Evolutionary conservation across 345 rosid genomes (phyloP).

Genomic region (Camelina laxa): DNA sequence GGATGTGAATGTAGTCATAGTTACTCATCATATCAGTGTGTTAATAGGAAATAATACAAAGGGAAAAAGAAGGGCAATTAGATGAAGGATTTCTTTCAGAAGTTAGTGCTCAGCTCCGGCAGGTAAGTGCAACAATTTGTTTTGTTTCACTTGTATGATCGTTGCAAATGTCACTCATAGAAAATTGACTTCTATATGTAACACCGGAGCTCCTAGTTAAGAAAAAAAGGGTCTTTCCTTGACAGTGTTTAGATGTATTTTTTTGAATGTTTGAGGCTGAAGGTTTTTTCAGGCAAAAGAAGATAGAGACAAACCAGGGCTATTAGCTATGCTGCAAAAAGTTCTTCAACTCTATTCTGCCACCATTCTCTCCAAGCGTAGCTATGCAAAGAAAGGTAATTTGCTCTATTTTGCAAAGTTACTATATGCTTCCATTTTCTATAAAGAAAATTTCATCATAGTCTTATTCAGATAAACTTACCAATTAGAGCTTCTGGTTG

Average conservation of each 20-base stretch:
- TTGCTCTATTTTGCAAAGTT: not conserved
- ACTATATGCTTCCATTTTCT: constrained; percentile 11
- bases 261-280: constrained; percentile 38
- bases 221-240: not conserved
- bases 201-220: not conserved
- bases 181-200: not conserved
- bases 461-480: not conserved
- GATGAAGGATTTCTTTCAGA: constrained; percentile 94
- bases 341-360: constrained; percentile 92
- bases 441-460: not conserved
- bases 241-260: not conserved
- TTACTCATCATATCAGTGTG: not conserved
- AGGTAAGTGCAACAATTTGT: constrained; percentile 51
- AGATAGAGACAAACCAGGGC: constrained; percentile 92
- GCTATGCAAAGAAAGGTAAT: constrained; percentile 90
- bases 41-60: constrained; percentile 65
- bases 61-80: constrained; percentile 79
- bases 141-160: not conserved
- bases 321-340: constrained; percentile 88
- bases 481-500: not conserved
- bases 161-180: not conserved
- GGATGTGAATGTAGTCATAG: constrained; percentile 15
- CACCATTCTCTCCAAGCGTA: constrained; percentile 75
- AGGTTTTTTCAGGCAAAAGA: constrained; percentile 71
- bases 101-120: constrained; percentile 88